phyloP scores from a whole-genome alignment of 2,329 filamentous ascomycete genomes.

The Fusarium incarnatum region DNA sequence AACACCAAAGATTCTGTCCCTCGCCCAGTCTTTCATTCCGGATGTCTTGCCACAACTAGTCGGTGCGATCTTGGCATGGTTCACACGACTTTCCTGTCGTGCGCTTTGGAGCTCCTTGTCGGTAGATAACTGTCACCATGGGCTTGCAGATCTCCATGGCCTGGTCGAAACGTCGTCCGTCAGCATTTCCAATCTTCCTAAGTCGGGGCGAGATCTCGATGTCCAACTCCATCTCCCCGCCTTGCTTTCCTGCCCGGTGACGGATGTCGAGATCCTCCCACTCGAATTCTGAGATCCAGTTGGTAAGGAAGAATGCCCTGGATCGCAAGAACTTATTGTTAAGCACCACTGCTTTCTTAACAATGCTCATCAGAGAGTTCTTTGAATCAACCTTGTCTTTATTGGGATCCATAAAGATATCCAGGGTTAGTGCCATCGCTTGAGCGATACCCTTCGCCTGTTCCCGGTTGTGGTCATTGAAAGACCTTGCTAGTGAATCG shows the following conservation, averaged over 20 bases:
- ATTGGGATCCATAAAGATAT: slow-evolving; percentile 25
- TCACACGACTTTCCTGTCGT: not conserved
- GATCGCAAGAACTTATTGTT: slow-evolving; percentile 25
- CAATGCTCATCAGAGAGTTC: not conserved
- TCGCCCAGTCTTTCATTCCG: not conserved
- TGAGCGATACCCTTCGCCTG: not conserved
- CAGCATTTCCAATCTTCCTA: slow-evolving; percentile 28
- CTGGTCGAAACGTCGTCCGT: slow-evolving; percentile 17
- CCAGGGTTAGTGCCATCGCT: not conserved
- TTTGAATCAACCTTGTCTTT: not conserved
- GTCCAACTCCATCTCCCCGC: slow-evolving; percentile 1
- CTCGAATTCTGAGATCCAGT: not conserved
- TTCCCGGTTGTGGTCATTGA: not conserved
- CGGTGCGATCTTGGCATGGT: not conserved
- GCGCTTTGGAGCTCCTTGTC: not conserved
- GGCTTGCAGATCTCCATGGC: slow-evolving; percentile 15
- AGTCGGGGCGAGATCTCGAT: slow-evolving; percentile 27
- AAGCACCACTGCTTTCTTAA: slow-evolving; percentile 2
- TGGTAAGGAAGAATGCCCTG: slow-evolving; percentile 22
- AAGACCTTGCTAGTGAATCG: not conserved
- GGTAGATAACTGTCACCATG: slow-evolving; percentile 2
- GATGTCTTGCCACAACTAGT: not conserved
- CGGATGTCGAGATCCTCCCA: slow-evolving; percentile 3
- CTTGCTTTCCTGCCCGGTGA: not conserved
- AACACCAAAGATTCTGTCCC: not conserved